Percentiles rank a stretch among this genome's conserved stretches.
Conservation (phyloP, 2,329 filamentous ascomycete genomes). For the Botrytis paeoniae region DNA sequence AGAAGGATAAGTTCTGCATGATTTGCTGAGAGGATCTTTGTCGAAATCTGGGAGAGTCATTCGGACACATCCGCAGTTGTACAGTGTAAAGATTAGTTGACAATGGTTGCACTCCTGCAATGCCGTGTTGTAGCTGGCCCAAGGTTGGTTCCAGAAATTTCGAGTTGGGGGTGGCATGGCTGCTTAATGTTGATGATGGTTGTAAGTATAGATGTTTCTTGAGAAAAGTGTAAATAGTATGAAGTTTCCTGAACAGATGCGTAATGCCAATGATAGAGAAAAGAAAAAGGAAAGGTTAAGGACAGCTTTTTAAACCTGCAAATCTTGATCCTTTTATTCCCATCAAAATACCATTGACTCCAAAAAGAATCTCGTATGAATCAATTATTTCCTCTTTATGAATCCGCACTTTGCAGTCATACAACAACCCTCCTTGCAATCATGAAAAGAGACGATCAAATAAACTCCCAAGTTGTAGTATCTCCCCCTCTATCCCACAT, state of each 20-base stretch:
- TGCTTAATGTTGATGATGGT: background rate
- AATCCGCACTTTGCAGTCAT: background rate
- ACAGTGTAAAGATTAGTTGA: background rate
- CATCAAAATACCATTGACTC: background rate
- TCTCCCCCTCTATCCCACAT: too few relatives aligned
- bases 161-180: background rate
- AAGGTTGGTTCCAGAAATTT: background rate
- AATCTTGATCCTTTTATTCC: background rate
- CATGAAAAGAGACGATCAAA: background rate
- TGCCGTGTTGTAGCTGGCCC: background rate
- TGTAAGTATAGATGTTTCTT: background rate
- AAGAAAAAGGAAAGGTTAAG: background rate
- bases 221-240: fast-evolving
- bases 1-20: background rate
- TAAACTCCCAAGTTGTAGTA: too few relatives aligned
- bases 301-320: background rate
- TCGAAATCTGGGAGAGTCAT: background rate
- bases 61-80: background rate
- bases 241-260: background rate
- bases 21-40: background rate
- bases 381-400: background rate
- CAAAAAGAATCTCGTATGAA: background rate
- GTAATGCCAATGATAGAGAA: background rate
- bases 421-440: background rate
- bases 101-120: background rate